These are phyloP conservation scores for Sphaceloma murrayae DNA, from an alignment of 2,329 filamentous ascomycete species.

Conservation along the genomic window DNA sequence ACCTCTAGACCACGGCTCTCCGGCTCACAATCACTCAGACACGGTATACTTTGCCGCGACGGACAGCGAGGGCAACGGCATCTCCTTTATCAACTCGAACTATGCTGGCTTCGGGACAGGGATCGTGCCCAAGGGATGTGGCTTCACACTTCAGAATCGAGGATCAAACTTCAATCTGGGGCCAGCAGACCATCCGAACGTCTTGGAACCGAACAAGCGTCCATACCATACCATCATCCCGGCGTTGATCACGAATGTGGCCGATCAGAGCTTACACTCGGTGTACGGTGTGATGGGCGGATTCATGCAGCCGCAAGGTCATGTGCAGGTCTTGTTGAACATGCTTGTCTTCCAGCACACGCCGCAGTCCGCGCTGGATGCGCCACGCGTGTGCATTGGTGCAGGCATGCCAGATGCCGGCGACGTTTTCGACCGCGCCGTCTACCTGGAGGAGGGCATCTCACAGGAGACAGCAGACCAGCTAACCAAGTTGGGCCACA, in stretches of 20 bases:
- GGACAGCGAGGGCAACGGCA: conserved; percentile 75
- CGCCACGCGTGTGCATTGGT: conserved; percentile 81
- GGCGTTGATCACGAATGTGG: conserved; percentile 69
- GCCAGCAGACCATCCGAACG: conserved; percentile 61
- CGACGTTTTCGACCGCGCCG: conserved; percentile 50
- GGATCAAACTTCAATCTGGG: conserved; percentile 75
- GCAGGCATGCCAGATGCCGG: conserved; percentile 57
- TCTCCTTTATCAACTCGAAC: conserved; percentile 94
- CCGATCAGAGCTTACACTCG: conserved; percentile 65
- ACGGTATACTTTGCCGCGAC: conserved; percentile 90
- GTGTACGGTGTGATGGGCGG: conserved; percentile 97
- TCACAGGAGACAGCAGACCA: conserved; percentile 56
- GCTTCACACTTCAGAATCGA: conserved; percentile 91
- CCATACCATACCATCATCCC: conserved; percentile 99
- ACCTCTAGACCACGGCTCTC: conserved; percentile 61
- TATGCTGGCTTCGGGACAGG: conserved; percentile 80
- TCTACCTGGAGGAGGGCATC: conserved; percentile 80
- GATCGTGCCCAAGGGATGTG: conserved; percentile 77
- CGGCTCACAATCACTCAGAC: conserved; percentile 76
- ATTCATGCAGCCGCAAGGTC: conserved; percentile 97
- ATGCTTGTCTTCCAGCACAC: conserved; percentile 73
- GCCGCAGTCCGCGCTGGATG: conserved; percentile 82
- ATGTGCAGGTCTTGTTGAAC: conserved; percentile 85
- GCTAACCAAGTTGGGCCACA: conserved; percentile 61
- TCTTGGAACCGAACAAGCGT: conserved; percentile 67